Evolutionary conservation across 2,329 filamentous ascomycete species (phyloP), one percentile per base, ranked within the genome.

Genomic region (Phialocephala sp.): DNA sequence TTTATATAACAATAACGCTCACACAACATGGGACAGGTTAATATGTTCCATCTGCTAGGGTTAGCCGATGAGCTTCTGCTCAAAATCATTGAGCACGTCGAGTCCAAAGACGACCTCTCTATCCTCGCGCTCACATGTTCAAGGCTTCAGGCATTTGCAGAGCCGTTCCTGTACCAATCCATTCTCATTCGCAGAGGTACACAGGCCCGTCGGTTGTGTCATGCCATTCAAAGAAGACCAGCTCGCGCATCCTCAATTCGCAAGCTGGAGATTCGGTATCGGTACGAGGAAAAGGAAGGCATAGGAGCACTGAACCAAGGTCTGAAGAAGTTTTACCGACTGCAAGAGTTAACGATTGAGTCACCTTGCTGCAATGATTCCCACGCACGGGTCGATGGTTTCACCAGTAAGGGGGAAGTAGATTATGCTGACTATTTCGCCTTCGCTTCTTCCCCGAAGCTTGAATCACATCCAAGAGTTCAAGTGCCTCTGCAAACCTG

Each of bases 281-380:
- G 15, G 36, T 41, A 55, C 27, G 35, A 43, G 8, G 20, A 43
- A 37, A 41, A 36, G 32, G 50, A 18, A 14, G 50, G 60, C n/a
- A 41, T 62, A 22, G 47, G 55, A 32, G 43, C 45, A 2, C 12
- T 62, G 50, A 56, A 62, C 22, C 11, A 43, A 15, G 36, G 20
- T 8, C 50, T 62, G 36, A 32, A 8, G 15, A 24, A 39, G 2
- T 36, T 62, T 9, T 27, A 3, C 15, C 24, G 41, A 15, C 32
- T 62, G 3, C 37, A 62, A 37, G 60, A 55, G 20, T 32, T 62
- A 8, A 22, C 32, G 6, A 62, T 62, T 12, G 60, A 62, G 36
- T 36, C 47, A 32, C 60, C 60, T 20, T 62, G 60, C 22, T 62
- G 60, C 39, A 62, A 62, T 47, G 60, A 62, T 45, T 45, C 50